phyloP scores from a whole-genome alignment of 345 rosid species.

The Syzygium aromaticum region DNA sequence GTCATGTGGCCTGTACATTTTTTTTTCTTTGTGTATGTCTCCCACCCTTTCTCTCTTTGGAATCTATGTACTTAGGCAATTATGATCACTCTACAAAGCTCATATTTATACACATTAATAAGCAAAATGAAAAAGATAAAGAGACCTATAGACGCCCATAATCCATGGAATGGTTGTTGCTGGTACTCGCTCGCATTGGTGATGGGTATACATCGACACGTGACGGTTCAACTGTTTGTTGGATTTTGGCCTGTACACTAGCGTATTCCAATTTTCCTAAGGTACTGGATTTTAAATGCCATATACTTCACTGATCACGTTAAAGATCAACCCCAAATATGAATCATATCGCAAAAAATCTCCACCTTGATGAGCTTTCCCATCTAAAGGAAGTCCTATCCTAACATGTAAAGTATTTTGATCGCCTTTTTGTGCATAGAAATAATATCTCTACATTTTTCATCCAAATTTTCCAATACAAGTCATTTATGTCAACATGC shows the following conservation, averaged over 20 bases:
- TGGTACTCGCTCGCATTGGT: background rate
- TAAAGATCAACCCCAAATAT: too few relatives aligned
- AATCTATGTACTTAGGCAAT: background rate
- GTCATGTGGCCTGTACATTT: background rate
- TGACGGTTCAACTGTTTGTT: background rate
- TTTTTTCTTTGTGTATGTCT: constrained; percentile 3
- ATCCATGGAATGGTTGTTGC: background rate
- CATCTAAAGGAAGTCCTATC: background rate
- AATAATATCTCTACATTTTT: background rate
- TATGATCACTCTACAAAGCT: background rate
- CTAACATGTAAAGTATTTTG: background rate
- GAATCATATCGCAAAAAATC: too few relatives aligned
- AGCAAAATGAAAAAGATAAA: background rate
- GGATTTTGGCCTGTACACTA: background rate
- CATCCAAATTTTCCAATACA: background rate
- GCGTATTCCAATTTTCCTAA: too few relatives aligned
- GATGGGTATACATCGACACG: background rate
- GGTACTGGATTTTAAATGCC: background rate
- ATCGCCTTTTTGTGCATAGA: background rate
- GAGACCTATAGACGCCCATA: background rate
- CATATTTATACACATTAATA: background rate
- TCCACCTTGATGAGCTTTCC: background rate
- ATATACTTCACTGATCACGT: too few relatives aligned
- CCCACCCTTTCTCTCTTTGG: background rate
- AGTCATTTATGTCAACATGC: background rate